Percentiles rank a stretch among this genome's conserved stretches.
Evolutionary conservation across 306 rosid genomes (phyloP).

Genomic region (Acmispon strigosus): DNA sequence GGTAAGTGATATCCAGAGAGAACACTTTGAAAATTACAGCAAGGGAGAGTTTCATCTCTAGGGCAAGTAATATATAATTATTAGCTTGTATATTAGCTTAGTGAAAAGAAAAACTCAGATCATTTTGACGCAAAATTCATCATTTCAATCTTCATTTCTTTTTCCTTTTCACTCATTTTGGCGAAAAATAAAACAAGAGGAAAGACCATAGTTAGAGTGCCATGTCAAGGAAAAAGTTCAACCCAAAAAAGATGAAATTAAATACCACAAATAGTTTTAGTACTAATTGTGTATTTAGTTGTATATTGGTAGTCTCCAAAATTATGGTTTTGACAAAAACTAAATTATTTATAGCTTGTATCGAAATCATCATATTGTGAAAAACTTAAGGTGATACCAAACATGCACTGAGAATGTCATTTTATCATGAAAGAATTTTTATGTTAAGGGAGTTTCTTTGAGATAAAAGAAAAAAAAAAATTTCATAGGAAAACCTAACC

Average conservation of each 20-base stretch:
- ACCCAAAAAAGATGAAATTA: too few relatives aligned
- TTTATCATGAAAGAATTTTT: not conserved
- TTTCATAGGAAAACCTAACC: not conserved
- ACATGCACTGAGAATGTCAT: not conserved
- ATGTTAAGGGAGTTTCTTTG: not conserved
- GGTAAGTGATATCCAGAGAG: not conserved
- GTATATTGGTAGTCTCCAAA: too few relatives aligned
- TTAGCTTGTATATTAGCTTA: not conserved
- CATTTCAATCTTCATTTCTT: not conserved
- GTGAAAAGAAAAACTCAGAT: not conserved
- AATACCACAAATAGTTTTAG: not conserved
- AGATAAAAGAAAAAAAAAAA: not conserved
- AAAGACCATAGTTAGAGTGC: not conserved
- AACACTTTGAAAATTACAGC: not conserved
- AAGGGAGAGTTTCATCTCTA: not conserved
- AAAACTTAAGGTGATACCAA: too few relatives aligned
- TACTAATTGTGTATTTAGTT: too few relatives aligned
- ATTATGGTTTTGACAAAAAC: too few relatives aligned
- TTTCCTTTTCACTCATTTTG: not conserved
- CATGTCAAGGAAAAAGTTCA: too few relatives aligned
- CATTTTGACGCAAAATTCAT: not conserved
- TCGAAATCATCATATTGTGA: too few relatives aligned
- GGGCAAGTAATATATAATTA: not conserved
- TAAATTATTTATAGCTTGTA: too few relatives aligned
- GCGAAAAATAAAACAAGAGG: not conserved